Base-by-base conservation (phyloP, 768 basidiomycete genomes). In the Amanita rubescens region DNA sequence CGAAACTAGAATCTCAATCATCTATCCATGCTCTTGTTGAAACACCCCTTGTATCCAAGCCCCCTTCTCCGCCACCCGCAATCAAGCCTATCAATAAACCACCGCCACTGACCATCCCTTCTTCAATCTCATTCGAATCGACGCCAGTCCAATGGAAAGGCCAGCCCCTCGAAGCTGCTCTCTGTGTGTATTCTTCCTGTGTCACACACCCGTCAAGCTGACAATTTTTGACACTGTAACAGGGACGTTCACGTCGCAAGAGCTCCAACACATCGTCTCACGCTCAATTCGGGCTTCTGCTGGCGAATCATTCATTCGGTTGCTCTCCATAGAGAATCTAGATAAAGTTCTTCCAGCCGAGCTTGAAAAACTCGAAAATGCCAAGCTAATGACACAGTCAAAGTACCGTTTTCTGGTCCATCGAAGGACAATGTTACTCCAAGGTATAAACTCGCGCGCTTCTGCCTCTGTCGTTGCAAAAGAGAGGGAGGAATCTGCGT, bases 221-320 rank as follows among this genome's bases (percentile, higher is more conserved):
- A 30, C 27, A 30, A 8, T 8, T 17, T 41, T 43, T 48, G 49
- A 47, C 58, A 25, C 25, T 53, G 22, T 19, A 50, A 15, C 57
- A 79, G 77, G 76, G 77, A 78, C 85, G 63, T 70, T 89, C 68
- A 79, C 80, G 63, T 63, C 78, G 62, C 57, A 70, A 61, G 69
- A 87, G 57, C 76, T 90, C 27, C 88, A 89, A 61, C 73, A 78
- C 20, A 78, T 88, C 55, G 87, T 88, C 17, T 83, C 86, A 27
- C 74, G 78, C 6, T 84, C 85, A 4, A 87, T 90, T 58, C 79
- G 84, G 12, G 70, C 77, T 17, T 85, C 85, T 9, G 81, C 85
- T 0, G 73, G 76, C 55, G 84, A 85, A 55, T 82, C 84, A 2
- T 86, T 82, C 59, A 79, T 90, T 47, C 85, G 87, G 3, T 71